Percentiles rank a stretch among this genome's conserved stretches.
Evolutionary conservation across 805 yeast species (phyloP).

Genomic region (Zygosaccharomyces siamensis): DNA sequence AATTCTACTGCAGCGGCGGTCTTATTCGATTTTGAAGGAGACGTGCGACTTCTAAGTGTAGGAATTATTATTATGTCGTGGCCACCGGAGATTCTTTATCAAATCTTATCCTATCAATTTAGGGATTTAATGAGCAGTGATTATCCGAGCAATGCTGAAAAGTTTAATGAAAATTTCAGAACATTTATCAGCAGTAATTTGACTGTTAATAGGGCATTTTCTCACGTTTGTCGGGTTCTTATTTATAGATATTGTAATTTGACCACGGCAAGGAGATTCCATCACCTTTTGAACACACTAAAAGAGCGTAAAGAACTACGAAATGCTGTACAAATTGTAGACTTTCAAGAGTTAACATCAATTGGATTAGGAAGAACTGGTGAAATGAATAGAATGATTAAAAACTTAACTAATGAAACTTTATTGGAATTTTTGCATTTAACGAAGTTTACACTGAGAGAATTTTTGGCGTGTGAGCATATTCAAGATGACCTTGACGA

Average conservation of each 20-base stretch:
- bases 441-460: conserved; percentile 61
- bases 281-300: conserved; percentile 57
- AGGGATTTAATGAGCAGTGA: conserved; percentile 48
- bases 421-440: conserved; percentile 55
- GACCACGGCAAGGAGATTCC: conserved; percentile 76
- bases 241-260: conserved; percentile 65
- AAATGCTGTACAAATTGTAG: conserved; percentile 62
- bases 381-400: conserved; percentile 84
- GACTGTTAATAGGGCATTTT: conserved; percentile 53
- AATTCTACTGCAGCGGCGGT: not conserved
- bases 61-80: not conserved
- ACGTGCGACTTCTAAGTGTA: not conserved
- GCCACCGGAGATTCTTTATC: conserved; percentile 53
- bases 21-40: too few relatives aligned
- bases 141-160: conserved; percentile 45
- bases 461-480: conserved; percentile 79
- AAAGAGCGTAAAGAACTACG: conserved; percentile 45
- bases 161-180: conserved; percentile 42
- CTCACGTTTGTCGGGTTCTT: conserved; percentile 52
- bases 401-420: conserved; percentile 78
- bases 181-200: conserved; percentile 49
- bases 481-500: conserved; percentile 78
- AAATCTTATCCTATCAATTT: conserved; percentile 50
- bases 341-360: conserved; percentile 83
- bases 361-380: conserved; percentile 87